Percentiles rank a stretch among this genome's conserved stretches.
Conservation (phyloP, 2,329 filamentous ascomycete genomes). For the Harringtonia lauricola region DNA sequence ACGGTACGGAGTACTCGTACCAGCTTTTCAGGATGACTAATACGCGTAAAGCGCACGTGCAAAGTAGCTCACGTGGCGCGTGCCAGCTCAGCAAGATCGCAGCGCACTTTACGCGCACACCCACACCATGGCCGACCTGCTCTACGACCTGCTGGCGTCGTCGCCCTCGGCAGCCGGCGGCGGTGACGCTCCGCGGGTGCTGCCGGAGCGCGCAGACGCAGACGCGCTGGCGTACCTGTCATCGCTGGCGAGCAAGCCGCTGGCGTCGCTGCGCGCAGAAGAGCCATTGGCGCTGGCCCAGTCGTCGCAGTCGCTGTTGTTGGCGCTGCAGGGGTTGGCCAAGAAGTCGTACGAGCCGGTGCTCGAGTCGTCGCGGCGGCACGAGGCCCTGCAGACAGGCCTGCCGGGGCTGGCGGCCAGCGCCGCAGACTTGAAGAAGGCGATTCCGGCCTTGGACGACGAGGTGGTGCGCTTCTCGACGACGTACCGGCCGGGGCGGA, state of each 20-base stretch:
- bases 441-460: constrained; percentile 68
- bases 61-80: too few species aligned
- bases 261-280: constrained; percentile 58
- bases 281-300: constrained; percentile 77
- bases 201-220: constrained; percentile 28
- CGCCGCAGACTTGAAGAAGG: constrained; percentile 54
- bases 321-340: constrained; percentile 77
- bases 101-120: too few species aligned
- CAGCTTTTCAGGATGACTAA: too few species aligned
- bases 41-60: too few species aligned
- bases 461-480: constrained; percentile 71
- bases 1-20: too few species aligned
- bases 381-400: constrained; percentile 60
- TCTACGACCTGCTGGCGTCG: constrained; percentile 59
- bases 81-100: too few species aligned
- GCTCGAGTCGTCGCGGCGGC: constrained; percentile 67
- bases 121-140: constrained; percentile 53
- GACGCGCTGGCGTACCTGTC: constrained; percentile 61
- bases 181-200: constrained; percentile 17
- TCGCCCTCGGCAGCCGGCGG: constrained; percentile 18
- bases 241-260: constrained; percentile 64
- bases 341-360: constrained; percentile 82
- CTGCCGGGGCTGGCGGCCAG: constrained; percentile 60
- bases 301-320: constrained; percentile 65
- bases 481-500: constrained; percentile 48